Evolutionary conservation across 768 basidiomycete species (phyloP).

Genomic region (Rhizopogon roseolus): DNA sequence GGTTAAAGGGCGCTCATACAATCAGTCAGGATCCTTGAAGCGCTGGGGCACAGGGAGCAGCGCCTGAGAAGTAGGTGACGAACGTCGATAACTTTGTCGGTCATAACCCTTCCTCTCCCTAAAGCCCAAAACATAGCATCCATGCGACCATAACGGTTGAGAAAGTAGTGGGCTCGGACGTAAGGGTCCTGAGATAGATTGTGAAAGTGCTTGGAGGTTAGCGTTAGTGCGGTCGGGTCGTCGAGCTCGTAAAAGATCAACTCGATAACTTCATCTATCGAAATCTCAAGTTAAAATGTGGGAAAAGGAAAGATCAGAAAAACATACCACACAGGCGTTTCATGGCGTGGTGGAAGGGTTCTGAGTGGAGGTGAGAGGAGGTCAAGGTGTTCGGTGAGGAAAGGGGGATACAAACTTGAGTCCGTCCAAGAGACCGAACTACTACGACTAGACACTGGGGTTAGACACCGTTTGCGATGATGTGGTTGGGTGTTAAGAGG

Average conservation of each 20-base stretch:
- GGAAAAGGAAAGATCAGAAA: conserved; percentile 6
- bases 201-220: conserved; percentile 53
- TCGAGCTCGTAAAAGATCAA: conserved; percentile 68
- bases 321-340: conserved; percentile 64
- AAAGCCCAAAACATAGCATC: conserved; percentile 76
- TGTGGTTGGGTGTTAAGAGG: conserved; percentile 30
- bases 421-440: not conserved
- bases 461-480: conserved; percentile 26
- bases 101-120: conserved; percentile 62
- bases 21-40: conserved; percentile 9
- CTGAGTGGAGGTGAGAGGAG: conserved; percentile 1
- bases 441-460: not conserved
- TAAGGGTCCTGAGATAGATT: conserved; percentile 68
- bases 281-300: conserved; percentile 6
- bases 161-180: conserved; percentile 74
- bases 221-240: conserved; percentile 57
- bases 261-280: conserved; percentile 60
- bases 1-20: conserved; percentile 19
- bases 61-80: conserved; percentile 24
- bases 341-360: conserved; percentile 31
- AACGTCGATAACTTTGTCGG: conserved; percentile 66
- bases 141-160: conserved; percentile 63
- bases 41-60: conserved; percentile 18
- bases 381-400: not conserved
- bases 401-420: not conserved